These are phyloP conservation scores for Coemansia sp. DNA, from an alignment of 192 early-diverging fungal genomes.

Conservation along the genomic window DNA sequence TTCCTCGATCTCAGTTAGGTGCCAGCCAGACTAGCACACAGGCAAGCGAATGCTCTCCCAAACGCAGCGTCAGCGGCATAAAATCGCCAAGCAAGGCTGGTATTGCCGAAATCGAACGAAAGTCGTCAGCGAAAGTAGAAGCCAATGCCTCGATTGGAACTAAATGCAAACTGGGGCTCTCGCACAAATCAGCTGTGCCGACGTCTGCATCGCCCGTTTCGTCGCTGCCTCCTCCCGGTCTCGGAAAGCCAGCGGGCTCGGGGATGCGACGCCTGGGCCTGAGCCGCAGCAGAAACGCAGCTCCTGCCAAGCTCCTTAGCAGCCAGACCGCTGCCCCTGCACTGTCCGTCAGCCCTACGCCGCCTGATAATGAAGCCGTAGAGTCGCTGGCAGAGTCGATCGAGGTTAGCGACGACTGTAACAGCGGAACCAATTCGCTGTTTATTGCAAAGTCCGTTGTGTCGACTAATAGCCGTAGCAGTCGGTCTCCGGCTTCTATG, in stretches of 20 bases:
- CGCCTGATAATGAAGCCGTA: not conserved
- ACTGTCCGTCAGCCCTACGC: not conserved
- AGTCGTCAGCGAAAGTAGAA: not conserved
- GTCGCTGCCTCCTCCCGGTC: slow-evolving; percentile 15
- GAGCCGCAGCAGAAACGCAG: slow-evolving; percentile 38
- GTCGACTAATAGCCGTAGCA: not conserved
- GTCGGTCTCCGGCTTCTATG: slow-evolving; percentile 1
- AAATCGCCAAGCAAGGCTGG: not conserved
- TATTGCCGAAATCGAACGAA: not conserved
- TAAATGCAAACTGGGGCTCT: slow-evolving; percentile 20
- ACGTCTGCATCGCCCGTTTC: slow-evolving; percentile 5
- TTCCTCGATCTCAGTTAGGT: slow-evolving; percentile 2
- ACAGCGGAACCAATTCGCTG: not conserved
- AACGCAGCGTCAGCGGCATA: not conserved
- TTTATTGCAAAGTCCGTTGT: not conserved
- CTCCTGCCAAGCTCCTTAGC: not conserved
- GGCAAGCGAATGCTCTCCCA: not conserved
- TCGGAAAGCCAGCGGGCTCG: slow-evolving; percentile 15
- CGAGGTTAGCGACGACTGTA: slow-evolving; percentile 37
- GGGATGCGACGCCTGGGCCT: slow-evolving; percentile 44
- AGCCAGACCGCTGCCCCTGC: not conserved
- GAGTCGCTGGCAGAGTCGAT: slow-evolving; percentile 48
- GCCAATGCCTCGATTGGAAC: not conserved
- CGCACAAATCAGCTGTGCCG: slow-evolving; percentile 29
- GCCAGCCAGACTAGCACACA: not conserved